A percentile compares a stretch with the other conserved stretches of the same genome.
Conservation (phyloP, 257 asterid genomes). For the Penstemon eatonii region DNA sequence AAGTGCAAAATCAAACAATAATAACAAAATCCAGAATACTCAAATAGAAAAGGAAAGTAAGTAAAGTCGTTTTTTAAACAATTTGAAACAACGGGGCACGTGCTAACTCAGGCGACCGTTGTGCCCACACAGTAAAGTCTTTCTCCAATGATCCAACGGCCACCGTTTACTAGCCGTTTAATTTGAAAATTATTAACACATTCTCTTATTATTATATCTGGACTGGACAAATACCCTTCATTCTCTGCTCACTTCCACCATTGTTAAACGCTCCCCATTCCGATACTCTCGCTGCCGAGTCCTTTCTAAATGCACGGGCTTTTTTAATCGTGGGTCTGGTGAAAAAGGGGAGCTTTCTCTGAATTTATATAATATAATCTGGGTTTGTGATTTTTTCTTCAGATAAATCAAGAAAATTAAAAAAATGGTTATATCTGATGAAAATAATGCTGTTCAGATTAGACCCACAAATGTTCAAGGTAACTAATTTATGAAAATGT, state of each 20-base stretch:
- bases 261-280: slow-evolving; percentile 5
- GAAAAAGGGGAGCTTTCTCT: slow-evolving; percentile 20
- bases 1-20: too few relatives aligned
- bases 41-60: too few relatives aligned
- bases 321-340: slow-evolving; percentile 19
- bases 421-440: slow-evolving; percentile 53
- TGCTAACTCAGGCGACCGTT: slow-evolving; percentile 73
- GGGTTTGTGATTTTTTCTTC: slow-evolving; percentile 20
- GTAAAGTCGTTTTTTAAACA: slow-evolving; percentile 3
- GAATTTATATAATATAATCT: not conserved
- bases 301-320: slow-evolving; percentile 23
- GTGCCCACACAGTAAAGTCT: slow-evolving; percentile 38
- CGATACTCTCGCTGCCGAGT: not conserved
- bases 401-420: slow-evolving; percentile 29
- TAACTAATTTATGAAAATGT: slow-evolving; percentile 20
- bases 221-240: slow-evolving; percentile 42
- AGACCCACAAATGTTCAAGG: slow-evolving; percentile 55
- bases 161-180: slow-evolving; percentile 79
- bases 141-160: slow-evolving; percentile 46
- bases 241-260: slow-evolving; percentile 26
- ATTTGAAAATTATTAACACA: slow-evolving; percentile 49
- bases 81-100: slow-evolving; percentile 60
- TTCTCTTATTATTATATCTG: not conserved
- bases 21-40: too few relatives aligned
- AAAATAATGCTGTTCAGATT: slow-evolving; percentile 47